These are phyloP conservation scores for Cymbopogon flexuosus DNA, from an alignment of 202 grass and related monocot species.

Conservation along the genomic window DNA sequence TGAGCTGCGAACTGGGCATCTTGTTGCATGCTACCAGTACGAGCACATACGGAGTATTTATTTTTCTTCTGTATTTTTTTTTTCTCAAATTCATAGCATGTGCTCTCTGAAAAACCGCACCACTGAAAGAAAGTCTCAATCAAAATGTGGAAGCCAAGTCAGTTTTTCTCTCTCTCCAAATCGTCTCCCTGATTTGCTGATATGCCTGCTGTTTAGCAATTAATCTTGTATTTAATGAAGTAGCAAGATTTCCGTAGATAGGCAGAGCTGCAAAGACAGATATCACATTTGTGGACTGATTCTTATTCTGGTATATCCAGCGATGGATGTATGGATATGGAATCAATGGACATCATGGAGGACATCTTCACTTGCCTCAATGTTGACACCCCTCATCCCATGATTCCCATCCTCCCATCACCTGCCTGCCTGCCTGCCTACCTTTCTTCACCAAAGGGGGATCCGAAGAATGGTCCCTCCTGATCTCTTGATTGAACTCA, in stretches of 20 bases:
- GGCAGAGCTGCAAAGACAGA: not conserved
- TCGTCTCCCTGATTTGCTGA: slow-evolving; percentile 5
- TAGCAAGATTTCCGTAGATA: not conserved
- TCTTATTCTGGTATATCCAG: slow-evolving; percentile 19
- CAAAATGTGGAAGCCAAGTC: slow-evolving; percentile 18
- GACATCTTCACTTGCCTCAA: slow-evolving; percentile 17
- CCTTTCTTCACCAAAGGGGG: slow-evolving; percentile 4
- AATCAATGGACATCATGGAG: slow-evolving; percentile 37
- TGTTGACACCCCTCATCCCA: slow-evolving; percentile 28
- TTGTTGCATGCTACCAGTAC: not conserved
- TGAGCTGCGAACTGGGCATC: not conserved
- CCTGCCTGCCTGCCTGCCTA: slow-evolving; percentile 14
- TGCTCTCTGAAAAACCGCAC: not conserved
- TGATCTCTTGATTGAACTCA: slow-evolving; percentile 11
- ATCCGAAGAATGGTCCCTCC: slow-evolving; percentile 18
- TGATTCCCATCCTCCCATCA: slow-evolving; percentile 11
- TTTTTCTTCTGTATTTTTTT: too few species aligned
- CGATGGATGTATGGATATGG: not conserved
- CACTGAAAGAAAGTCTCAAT: not conserved
- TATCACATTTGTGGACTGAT: not conserved
- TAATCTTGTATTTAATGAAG: slow-evolving; percentile 35
- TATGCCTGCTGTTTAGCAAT: slow-evolving; percentile 18
- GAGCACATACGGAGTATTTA: too few species aligned
- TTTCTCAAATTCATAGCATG: not conserved
- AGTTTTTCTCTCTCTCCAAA: not conserved